Evolutionary conservation across 2,329 filamentous ascomycete genomes (phyloP).

Genomic region (Sporothrix brasiliensis): DNA sequence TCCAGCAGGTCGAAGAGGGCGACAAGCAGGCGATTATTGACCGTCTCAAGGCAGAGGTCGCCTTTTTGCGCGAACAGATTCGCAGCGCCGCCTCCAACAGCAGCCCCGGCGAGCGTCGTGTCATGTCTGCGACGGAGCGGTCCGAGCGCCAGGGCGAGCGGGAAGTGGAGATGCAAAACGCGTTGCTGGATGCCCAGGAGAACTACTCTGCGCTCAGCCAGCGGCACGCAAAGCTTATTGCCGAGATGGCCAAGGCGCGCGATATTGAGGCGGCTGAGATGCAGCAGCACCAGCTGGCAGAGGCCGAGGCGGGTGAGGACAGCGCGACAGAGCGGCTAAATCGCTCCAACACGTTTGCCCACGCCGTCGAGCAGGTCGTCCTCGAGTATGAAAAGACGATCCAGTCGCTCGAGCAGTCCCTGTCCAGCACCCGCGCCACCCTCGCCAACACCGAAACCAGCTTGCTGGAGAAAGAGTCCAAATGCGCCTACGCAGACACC

Average conservation of each 20-base stretch:
- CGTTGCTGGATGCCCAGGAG: slow-evolving; percentile 88
- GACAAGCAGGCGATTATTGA: slow-evolving; percentile 96
- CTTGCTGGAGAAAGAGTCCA: slow-evolving; percentile 89
- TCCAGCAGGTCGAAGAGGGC: slow-evolving; percentile 88
- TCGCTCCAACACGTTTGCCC: slow-evolving; percentile 91
- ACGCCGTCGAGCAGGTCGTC: slow-evolving; percentile 93
- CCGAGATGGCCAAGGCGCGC: slow-evolving; percentile 85
- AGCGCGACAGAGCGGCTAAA: slow-evolving; percentile 85
- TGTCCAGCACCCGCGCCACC: slow-evolving; percentile 83
- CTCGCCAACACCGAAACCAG: slow-evolving; percentile 83
- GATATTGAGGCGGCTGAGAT: slow-evolving; percentile 67
- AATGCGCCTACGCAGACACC: slow-evolving; percentile 89
- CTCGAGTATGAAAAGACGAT: slow-evolving; percentile 99
- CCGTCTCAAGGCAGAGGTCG: slow-evolving; percentile 87
- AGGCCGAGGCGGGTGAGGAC: slow-evolving; percentile 69
- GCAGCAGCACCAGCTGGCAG: slow-evolving; percentile 43
- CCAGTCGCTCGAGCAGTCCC: slow-evolving; percentile 84
- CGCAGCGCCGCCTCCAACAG: slow-evolving; percentile 71
- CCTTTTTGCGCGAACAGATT: slow-evolving; percentile 92
- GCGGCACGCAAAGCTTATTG: slow-evolving; percentile 92
- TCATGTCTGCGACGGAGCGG: slow-evolving; percentile 65
- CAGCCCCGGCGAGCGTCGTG: slow-evolving; percentile 58
- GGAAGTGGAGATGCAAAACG: slow-evolving; percentile 89
- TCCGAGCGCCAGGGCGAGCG: slow-evolving; percentile 79
- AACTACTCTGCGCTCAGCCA: slow-evolving; percentile 90